These are phyloP conservation scores for Gillenia trifoliata DNA, from an alignment of 306 rosid genomes.

Conservation along the genomic window DNA sequence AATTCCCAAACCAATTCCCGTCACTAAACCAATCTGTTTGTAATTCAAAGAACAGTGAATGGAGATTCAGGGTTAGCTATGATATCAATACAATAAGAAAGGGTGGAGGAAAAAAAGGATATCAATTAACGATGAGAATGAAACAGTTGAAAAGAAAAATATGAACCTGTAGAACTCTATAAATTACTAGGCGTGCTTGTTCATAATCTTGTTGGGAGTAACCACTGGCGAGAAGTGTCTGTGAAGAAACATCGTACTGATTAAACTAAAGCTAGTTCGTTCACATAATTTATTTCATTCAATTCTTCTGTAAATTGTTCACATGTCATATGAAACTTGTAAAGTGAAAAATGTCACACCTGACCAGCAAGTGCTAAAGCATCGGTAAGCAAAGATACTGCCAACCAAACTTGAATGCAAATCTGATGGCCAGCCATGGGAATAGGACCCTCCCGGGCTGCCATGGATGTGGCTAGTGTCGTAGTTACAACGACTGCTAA, in stretches of 20 bases:
- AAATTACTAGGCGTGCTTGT: slow-evolving; percentile 60
- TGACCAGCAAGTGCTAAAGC: slow-evolving; percentile 96
- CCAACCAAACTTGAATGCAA: slow-evolving; percentile 86
- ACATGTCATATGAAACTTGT: not conserved
- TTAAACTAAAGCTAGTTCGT: slow-evolving; percentile 16
- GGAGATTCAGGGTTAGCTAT: slow-evolving; percentile 21
- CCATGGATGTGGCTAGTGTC: slow-evolving; percentile 82
- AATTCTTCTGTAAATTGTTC: slow-evolving; percentile 6
- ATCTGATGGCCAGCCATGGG: slow-evolving; percentile 96
- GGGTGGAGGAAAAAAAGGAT: not conserved
- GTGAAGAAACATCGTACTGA: slow-evolving; percentile 22
- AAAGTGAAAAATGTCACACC: slow-evolving; percentile 30
- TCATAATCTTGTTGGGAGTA: slow-evolving; percentile 72
- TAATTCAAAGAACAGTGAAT: slow-evolving; percentile 19
- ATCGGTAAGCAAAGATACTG: slow-evolving; percentile 85
- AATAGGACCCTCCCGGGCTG: slow-evolving; percentile 81
- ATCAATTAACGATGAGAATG: not conserved
- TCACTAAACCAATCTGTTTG: slow-evolving; percentile 66
- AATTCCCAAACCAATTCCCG: slow-evolving; percentile 60
- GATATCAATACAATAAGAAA: too few species aligned
- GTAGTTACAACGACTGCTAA: slow-evolving; percentile 69
- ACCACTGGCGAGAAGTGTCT: slow-evolving; percentile 81
- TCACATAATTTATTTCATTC: slow-evolving; percentile 2
- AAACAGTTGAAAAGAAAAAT: not conserved
- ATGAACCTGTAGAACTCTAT: slow-evolving; percentile 73